phyloP scores from a whole-genome alignment of 1,139 yeast species.

The Meyerozyma smithsonii region DNA sequence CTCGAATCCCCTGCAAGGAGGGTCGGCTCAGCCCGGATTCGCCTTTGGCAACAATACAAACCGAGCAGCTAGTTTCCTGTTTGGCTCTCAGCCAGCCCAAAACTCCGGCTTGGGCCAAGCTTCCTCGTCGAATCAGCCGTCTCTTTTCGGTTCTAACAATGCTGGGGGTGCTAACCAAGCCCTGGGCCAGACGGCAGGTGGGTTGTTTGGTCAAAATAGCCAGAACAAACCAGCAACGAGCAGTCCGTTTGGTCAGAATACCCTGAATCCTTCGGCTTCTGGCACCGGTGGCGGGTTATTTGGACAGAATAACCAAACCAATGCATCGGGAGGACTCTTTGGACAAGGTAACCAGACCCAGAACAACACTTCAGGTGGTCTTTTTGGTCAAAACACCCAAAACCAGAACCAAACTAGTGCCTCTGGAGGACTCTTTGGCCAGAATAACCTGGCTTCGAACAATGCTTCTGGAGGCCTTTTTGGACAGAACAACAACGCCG shows the following conservation, averaged over 20 bases:
- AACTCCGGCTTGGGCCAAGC: neutral
- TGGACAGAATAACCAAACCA: slow-evolving; percentile 7
- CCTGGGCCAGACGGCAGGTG: neutral
- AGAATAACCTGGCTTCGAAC: slow-evolving; percentile 4
- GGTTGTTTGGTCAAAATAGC: neutral
- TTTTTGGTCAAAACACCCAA: slow-evolving; percentile 10
- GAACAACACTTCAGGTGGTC: slow-evolving; percentile 10
- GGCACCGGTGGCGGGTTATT: slow-evolving; percentile 8
- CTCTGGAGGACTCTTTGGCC: slow-evolving; percentile 8
- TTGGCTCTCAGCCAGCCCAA: neutral
- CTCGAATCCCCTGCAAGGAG: neutral
- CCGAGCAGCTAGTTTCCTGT: neutral
- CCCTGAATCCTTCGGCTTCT: slow-evolving; percentile 2
- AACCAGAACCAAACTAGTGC: slow-evolving; percentile 2
- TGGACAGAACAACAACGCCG: slow-evolving; percentile 8
- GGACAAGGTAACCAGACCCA: slow-evolving; percentile 7
- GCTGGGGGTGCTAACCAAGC: neutral
- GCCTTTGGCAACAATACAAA: slow-evolving; percentile 1
- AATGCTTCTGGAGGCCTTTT: slow-evolving; percentile 15
- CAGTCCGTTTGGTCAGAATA: neutral
- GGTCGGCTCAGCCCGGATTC: neutral
- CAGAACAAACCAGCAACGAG: neutral
- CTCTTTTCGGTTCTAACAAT: neutral
- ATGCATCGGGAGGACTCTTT: slow-evolving; percentile 10
- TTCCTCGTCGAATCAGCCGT: neutral